These are phyloP conservation scores for Cyberlindnera maclurae DNA, from an alignment of 805 yeast genomes.

Conservation along the genomic window DNA sequence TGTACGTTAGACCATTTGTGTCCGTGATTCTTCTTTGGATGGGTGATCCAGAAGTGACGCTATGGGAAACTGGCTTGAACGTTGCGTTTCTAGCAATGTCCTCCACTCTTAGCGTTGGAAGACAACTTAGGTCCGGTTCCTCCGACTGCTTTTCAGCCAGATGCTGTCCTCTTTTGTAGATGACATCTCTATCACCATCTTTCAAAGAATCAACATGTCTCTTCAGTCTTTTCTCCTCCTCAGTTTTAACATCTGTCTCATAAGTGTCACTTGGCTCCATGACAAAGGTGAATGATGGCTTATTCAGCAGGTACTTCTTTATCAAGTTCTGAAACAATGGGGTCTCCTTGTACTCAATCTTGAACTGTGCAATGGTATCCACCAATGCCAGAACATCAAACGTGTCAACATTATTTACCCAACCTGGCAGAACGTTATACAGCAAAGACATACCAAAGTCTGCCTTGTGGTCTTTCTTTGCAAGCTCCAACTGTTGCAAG, in stretches of 20 bases:
- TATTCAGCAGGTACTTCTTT: constrained; percentile 40
- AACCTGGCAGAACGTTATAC: constrained; percentile 69
- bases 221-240: constrained; percentile 50
- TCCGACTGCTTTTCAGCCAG: constrained; percentile 59
- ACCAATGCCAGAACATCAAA: constrained; percentile 62
- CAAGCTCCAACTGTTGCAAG: constrained; percentile 78
- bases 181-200: constrained; percentile 47
- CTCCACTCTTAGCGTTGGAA: constrained; percentile 68
- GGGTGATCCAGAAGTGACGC: constrained; percentile 24
- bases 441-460: constrained; percentile 81
- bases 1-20: constrained; percentile 78
- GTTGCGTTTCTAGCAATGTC: constrained; percentile 66
- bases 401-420: constrained; percentile 81
- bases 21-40: constrained; percentile 48
- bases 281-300: constrained; percentile 61
- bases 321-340: constrained; percentile 54
- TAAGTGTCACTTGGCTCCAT: constrained; percentile 66
- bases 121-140: constrained; percentile 64
- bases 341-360: constrained; percentile 49
- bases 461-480: constrained; percentile 80
- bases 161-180: constrained; percentile 52
- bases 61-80: constrained; percentile 23
- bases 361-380: constrained; percentile 49
- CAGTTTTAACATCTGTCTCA: constrained; percentile 40
- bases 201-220: constrained; percentile 36